These are phyloP conservation scores for Acanthamoeba castellanii DNA, from an alignment of 208 protist species.

Conservation along the genomic window DNA sequence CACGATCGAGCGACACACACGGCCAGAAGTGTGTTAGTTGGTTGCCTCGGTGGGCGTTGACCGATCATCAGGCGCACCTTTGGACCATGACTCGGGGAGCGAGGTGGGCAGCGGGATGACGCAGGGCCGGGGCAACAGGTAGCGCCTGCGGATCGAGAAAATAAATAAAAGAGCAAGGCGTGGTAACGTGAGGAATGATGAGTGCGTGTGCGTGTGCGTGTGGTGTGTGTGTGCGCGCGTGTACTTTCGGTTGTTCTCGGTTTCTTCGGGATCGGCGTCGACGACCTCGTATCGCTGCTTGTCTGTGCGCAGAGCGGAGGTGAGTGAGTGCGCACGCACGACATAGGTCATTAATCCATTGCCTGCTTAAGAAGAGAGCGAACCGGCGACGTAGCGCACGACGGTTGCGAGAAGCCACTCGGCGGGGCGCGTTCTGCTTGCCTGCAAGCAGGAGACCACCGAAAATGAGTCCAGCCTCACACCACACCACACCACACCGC, in stretches of 20 bases:
- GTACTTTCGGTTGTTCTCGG: neutral
- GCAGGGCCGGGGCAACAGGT: conserved; percentile 25
- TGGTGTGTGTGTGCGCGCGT: too few species aligned
- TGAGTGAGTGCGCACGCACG: neutral
- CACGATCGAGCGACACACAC: neutral
- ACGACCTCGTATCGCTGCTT: conserved; percentile 72
- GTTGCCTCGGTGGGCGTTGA: neutral
- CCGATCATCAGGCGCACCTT: neutral
- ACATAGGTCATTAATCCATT: too few species aligned
- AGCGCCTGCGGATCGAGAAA: neutral
- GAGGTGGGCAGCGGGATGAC: conserved; percentile 64
- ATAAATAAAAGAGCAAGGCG: conserved; percentile 51
- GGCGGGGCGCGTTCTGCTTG: neutral
- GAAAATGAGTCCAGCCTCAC: too few species aligned
- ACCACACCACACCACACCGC: too few species aligned
- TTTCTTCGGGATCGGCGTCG: conserved; percentile 59
- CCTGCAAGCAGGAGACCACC: neutral
- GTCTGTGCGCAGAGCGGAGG: neutral
- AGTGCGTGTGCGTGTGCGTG: too few species aligned
- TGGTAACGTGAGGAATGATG: neutral
- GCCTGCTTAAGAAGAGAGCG: neutral
- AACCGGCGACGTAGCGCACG: neutral
- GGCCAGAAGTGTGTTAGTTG: neutral
- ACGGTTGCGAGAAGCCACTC: conserved; percentile 57
- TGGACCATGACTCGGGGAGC: conserved; percentile 39